Conservation (phyloP, 179 eudicot species). For the Heliamphora pulchella region DNA sequence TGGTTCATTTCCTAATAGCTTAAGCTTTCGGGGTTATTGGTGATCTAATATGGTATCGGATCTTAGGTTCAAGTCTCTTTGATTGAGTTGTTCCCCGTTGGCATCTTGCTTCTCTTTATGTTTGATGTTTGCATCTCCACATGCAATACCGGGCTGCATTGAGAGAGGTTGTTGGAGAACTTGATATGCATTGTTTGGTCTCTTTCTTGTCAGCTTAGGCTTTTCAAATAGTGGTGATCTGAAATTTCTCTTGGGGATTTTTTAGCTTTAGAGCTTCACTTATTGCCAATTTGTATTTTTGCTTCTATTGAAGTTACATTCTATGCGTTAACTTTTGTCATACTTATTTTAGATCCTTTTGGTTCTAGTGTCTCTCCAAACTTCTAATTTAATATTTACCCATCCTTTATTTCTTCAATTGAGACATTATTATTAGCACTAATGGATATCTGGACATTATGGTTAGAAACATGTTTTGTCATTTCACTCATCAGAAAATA, state of each 20-base stretch:
- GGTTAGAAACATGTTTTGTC: neutral
- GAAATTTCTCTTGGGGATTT: neutral
- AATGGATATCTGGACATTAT: neutral
- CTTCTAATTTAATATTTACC: neutral
- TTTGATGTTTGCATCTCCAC: too few relatives aligned
- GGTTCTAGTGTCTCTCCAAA: conserved; percentile 3
- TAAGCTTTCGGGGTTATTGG: too few relatives aligned
- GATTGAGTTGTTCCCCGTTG: too few relatives aligned
- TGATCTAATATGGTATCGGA: too few relatives aligned
- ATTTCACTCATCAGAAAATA: conserved; percentile 4
- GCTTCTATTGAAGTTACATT: neutral
- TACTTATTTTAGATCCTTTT: neutral
- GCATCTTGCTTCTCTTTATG: too few relatives aligned
- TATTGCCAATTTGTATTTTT: neutral
- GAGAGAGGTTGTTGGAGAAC: too few relatives aligned
- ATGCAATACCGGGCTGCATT: too few relatives aligned
- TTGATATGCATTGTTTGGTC: too few relatives aligned
- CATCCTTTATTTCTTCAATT: neutral
- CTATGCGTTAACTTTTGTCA: neutral
- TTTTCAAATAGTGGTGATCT: too few relatives aligned
- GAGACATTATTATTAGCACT: neutral
- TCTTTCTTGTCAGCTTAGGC: too few relatives aligned
- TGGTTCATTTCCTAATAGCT: too few relatives aligned
- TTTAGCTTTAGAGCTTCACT: neutral
- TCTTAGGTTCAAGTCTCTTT: too few relatives aligned